A percentile compares a stretch with the other conserved stretches of the same genome.
Conservation (phyloP, 176 grass and related monocot species). For the Zea luxurians region DNA sequence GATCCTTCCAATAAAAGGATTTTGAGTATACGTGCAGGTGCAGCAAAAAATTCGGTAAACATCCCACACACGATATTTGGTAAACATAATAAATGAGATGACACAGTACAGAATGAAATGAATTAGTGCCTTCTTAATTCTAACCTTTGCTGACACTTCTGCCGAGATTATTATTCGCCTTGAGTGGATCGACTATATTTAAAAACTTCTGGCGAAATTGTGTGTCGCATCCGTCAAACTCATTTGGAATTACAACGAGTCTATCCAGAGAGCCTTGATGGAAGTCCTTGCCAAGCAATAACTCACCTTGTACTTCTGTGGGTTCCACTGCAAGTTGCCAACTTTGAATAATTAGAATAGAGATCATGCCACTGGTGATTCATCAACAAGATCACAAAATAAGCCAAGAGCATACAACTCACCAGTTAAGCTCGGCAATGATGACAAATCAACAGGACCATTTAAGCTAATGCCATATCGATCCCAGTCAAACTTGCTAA, state of each 20-base stretch:
- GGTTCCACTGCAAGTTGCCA: conserved; percentile 47
- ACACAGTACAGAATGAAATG: conserved; percentile 4
- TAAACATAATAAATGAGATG: no score
- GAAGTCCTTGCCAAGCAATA: conserved; percentile 51
- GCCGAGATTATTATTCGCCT: conserved; percentile 73
- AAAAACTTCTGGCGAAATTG: conserved; percentile 51
- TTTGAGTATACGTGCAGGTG: not conserved
- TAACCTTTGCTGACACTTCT: conserved; percentile 74
- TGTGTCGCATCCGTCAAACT: conserved; percentile 8
- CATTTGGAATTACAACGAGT: conserved; percentile 43
- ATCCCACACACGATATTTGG: no score
- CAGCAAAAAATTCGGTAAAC: not conserved
- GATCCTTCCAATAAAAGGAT: not conserved
- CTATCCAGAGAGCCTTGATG: conserved; percentile 24
- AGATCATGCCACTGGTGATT: not conserved
- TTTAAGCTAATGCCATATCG: conserved; percentile 64
- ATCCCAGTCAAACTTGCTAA: conserved; percentile 87
- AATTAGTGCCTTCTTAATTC: not conserved
- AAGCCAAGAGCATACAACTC: conserved; percentile 16
- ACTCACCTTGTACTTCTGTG: conserved; percentile 29
- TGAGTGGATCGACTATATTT: conserved; percentile 86
- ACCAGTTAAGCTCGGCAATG: conserved; percentile 36
- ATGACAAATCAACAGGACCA: conserved; percentile 59
- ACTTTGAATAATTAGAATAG: conserved; percentile 4
- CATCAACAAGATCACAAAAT: not conserved